These are phyloP conservation scores for Paraphoma chrysanthemicola DNA, from an alignment of 2,329 filamentous ascomycete genomes.

Conservation along the genomic window DNA sequence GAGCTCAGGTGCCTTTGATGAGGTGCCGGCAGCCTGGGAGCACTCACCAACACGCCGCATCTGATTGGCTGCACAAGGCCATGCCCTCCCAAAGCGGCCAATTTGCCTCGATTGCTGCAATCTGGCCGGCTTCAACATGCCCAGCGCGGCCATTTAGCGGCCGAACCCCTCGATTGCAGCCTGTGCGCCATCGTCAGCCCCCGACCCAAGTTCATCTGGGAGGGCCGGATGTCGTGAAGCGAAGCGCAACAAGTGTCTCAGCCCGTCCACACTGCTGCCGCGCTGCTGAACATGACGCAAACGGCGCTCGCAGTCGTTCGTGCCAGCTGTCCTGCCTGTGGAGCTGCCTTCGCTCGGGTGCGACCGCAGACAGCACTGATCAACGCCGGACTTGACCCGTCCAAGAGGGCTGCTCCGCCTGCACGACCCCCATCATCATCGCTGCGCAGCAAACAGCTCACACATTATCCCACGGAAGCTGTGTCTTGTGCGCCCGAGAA, in stretches of 20 bases:
- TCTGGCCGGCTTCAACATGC: slow-evolving; percentile 11
- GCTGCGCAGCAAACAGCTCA: background rate
- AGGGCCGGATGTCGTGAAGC: slow-evolving; percentile 21
- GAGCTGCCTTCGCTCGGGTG: slow-evolving; percentile 1
- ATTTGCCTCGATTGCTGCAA: slow-evolving; percentile 12
- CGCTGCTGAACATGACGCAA: slow-evolving; percentile 25
- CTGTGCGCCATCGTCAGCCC: slow-evolving; percentile 25
- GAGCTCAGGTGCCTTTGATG: slow-evolving; percentile 14
- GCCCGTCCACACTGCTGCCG: slow-evolving; percentile 18
- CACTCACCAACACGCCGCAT: slow-evolving; percentile 14
- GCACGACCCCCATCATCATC: background rate
- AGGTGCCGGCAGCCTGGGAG: slow-evolving; percentile 15
- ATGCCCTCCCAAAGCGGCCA: slow-evolving; percentile 8
- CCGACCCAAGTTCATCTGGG: slow-evolving; percentile 30
- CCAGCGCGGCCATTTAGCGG: slow-evolving; percentile 22
- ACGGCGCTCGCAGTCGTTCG: slow-evolving; percentile 21
- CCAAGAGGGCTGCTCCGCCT: background rate
- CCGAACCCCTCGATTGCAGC: slow-evolving; percentile 26
- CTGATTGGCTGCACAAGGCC: slow-evolving; percentile 16
- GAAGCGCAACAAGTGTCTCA: background rate
- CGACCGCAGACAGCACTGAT: slow-evolving; percentile 8
- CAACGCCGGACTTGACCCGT: slow-evolving; percentile 9
- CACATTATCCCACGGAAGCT: background rate
- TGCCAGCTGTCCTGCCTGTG: slow-evolving; percentile 13
- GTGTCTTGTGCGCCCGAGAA: slow-evolving; percentile 10